A percentile compares a stretch with the other conserved stretches of the same genome.
phyloP scores from a whole-genome alignment of 495 filamentous ascomycete genomes.

The Penicillium psychrofluorescens region DNA sequence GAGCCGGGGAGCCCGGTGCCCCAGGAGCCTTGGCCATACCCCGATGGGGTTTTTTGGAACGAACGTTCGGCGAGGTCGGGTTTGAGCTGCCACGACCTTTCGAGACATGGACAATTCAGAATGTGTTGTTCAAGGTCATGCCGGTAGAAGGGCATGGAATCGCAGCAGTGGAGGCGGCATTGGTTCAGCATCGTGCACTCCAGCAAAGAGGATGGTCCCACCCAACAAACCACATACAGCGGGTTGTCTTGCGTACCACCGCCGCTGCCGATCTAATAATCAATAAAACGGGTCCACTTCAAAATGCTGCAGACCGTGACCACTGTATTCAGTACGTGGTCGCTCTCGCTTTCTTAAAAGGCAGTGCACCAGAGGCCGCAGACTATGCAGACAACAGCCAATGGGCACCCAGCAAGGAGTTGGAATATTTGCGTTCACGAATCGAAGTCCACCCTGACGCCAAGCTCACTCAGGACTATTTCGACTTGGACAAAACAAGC shows the following conservation, averaged over 20 bases:
- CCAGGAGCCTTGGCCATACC: slow-evolving; percentile 21
- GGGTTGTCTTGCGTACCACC: slow-evolving; percentile 26
- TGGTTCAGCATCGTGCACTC: slow-evolving; percentile 11
- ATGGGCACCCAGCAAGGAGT: slow-evolving; percentile 17
- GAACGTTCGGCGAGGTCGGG: slow-evolving; percentile 15
- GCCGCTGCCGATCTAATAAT: slow-evolving; percentile 31
- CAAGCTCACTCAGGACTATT: slow-evolving; percentile 29
- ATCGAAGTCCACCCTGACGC: slow-evolving; percentile 22
- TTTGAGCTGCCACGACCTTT: slow-evolving; percentile 23
- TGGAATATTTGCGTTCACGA: slow-evolving; percentile 21
- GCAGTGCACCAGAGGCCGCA: slow-evolving; percentile 12
- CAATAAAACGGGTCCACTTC: slow-evolving; percentile 27
- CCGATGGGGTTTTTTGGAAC: slow-evolving; percentile 31
- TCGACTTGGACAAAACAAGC: slow-evolving; percentile 19
- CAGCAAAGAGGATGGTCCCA: slow-evolving; percentile 2
- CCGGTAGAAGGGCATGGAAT: slow-evolving; percentile 33
- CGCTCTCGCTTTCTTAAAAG: slow-evolving; percentile 33
- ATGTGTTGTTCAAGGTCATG: slow-evolving; percentile 32
- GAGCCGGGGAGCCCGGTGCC: slow-evolving; percentile 28
- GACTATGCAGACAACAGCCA: slow-evolving; percentile 32
- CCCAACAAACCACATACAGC: slow-evolving; percentile 13
- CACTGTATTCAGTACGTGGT: slow-evolving; percentile 40
- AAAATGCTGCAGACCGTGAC: slow-evolving; percentile 39
- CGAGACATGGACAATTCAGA: slow-evolving; percentile 26
- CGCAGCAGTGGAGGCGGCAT: slow-evolving; percentile 29